Conservation (phyloP, 2,329 filamentous ascomycete species). For the Emmonsiellopsis sp. region DNA sequence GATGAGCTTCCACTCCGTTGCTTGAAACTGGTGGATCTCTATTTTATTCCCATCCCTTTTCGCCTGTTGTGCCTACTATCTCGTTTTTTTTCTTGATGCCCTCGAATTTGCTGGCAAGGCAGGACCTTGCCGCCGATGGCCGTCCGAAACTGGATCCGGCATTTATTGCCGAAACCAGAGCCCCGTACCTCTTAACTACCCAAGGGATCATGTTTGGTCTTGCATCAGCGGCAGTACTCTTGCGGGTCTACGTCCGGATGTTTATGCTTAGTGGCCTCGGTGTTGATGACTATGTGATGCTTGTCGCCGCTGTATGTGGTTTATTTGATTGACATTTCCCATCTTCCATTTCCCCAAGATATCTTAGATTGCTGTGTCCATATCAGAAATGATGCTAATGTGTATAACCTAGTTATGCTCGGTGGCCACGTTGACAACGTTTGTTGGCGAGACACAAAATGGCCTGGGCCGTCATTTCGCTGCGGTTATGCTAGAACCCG, state of each 20-base stretch:
- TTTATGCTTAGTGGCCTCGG: not conserved
- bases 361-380: too few relatives aligned
- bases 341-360: not conserved
- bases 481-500: not conserved
- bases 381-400: not conserved
- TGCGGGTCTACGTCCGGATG: not conserved
- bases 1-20: too few relatives aligned
- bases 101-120: not conserved
- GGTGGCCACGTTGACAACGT: not conserved
- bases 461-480: not conserved
- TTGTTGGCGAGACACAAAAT: not conserved
- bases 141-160: not conserved
- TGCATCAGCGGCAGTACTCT: not conserved
- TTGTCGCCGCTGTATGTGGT: not conserved
- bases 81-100: not conserved
- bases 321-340: not conserved
- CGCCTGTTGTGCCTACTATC: not conserved
- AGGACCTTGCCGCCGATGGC: not conserved
- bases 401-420: not conserved
- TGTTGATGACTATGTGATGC: slow-evolving; percentile 1
- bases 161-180: not conserved
- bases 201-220: not conserved
- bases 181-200: not conserved
- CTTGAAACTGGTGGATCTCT: too few relatives aligned
- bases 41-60: not conserved